phyloP scores from a whole-genome alignment of 164 flowering plant species.

The Santalum album region DNA sequence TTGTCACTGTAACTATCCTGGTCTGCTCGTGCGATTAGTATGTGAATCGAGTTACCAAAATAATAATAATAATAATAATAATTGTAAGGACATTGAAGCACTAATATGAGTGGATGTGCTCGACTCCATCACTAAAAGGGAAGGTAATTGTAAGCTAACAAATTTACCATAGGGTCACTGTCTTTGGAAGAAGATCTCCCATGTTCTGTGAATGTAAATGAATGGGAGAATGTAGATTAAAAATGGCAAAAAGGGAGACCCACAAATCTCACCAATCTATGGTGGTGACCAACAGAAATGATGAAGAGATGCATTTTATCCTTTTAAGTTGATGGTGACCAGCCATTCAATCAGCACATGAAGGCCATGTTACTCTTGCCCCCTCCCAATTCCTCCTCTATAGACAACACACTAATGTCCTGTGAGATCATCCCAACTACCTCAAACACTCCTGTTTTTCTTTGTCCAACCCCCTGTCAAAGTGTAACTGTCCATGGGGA shows the following conservation, averaged over 20 bases:
- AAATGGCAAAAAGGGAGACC: neutral
- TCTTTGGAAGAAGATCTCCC: neutral
- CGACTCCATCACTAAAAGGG: too few relatives aligned
- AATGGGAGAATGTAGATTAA: neutral
- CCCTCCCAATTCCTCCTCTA: conserved; percentile 11
- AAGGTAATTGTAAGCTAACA: too few relatives aligned
- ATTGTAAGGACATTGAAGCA: too few relatives aligned
- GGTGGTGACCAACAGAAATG: conserved; percentile 5
- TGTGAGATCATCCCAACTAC: conserved; percentile 26
- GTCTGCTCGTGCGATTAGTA: too few relatives aligned
- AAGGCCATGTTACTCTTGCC: conserved; percentile 61
- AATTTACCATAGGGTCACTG: neutral
- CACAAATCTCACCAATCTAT: neutral
- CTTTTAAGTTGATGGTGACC: conserved; percentile 27
- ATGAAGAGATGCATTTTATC: conserved; percentile 8
- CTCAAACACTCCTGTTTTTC: too few relatives aligned
- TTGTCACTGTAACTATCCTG: too few relatives aligned
- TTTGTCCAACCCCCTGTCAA: too few relatives aligned
- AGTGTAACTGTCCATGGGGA: too few relatives aligned
- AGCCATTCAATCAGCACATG: conserved; percentile 35
- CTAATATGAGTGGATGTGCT: too few relatives aligned
- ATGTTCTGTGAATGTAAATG: conserved; percentile 2
- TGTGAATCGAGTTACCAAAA: too few relatives aligned
- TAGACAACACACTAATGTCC: conserved; percentile 17
- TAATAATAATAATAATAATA: too few relatives aligned